Percentiles rank a stretch among this genome's conserved stretches.
Evolutionary conservation across 2,329 filamentous ascomycete genomes (phyloP).

Genomic region (Nigrograna mackinnonii): DNA sequence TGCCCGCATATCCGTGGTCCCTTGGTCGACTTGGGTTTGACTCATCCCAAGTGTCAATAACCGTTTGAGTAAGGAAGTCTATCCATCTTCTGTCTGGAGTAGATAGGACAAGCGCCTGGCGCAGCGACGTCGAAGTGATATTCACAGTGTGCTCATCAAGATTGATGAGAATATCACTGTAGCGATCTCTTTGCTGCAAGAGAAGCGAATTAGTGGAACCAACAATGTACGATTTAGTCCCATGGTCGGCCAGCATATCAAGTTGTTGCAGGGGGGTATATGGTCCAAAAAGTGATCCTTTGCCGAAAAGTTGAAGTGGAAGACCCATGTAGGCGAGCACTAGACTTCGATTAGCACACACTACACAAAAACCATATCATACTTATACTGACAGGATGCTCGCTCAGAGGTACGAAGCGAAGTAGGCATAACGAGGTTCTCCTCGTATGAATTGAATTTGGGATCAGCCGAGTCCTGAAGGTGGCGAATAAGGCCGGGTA

Average conservation of each 20-base stretch:
- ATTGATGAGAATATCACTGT: constrained; percentile 95
- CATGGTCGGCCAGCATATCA: constrained; percentile 88
- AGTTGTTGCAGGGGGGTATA: constrained; percentile 97
- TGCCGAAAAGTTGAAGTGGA: constrained; percentile 92
- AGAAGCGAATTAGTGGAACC: constrained; percentile 95
- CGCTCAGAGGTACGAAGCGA: constrained; percentile 91
- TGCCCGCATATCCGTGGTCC: constrained; percentile 91
- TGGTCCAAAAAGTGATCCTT: constrained; percentile 93
- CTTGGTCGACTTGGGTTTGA: constrained; percentile 86
- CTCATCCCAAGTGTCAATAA: constrained; percentile 97
- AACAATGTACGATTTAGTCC: constrained; percentile 96
- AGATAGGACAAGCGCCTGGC: constrained; percentile 75
- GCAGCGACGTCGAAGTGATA: constrained; percentile 79
- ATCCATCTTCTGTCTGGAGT: constrained; percentile 94
- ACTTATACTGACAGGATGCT: constrained; percentile 62
- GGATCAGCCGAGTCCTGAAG: constrained; percentile 96
- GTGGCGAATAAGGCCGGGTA: constrained; percentile 87
- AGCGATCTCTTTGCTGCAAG: constrained; percentile 90
- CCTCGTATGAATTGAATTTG: constrained; percentile 83
- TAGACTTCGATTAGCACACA: constrained; percentile 37
- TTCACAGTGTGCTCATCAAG: constrained; percentile 87
- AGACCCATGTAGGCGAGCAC: constrained; percentile 93
- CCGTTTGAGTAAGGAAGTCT: constrained; percentile 88
- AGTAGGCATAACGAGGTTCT: constrained; percentile 74
- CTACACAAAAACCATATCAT: constrained; percentile 22